Percentiles rank a stretch among this genome's conserved stretches.
These are phyloP conservation scores for Ceratocystis colombiana DNA, from an alignment of 2,329 filamentous ascomycete genomes.

Conservation along the genomic window DNA sequence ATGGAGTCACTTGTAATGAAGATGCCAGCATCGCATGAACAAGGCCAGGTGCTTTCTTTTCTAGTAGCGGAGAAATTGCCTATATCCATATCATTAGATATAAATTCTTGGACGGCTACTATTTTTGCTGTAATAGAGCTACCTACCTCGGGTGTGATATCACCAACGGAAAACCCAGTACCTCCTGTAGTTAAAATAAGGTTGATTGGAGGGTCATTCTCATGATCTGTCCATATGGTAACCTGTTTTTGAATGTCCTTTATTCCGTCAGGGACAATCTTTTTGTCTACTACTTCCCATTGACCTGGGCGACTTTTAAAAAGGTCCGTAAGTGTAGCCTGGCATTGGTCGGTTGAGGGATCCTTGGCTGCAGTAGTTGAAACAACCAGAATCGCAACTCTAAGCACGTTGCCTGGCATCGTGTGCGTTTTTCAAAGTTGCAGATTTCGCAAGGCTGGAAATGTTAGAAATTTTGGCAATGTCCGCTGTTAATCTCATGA, in stretches of 20 bases:
- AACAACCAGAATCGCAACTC: slow-evolving; percentile 70
- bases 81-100: slow-evolving; percentile 32
- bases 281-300: slow-evolving; percentile 59
- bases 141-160: slow-evolving; percentile 75
- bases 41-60: slow-evolving; percentile 78
- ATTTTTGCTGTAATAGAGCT: background rate
- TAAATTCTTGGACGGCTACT: slow-evolving; percentile 15
- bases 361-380: slow-evolving; percentile 82
- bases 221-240: slow-evolving; percentile 59
- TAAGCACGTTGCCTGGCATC: slow-evolving; percentile 43
- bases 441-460: background rate
- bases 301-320: slow-evolving; percentile 41
- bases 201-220: slow-evolving; percentile 49
- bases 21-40: slow-evolving; percentile 91
- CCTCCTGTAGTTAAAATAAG: slow-evolving; percentile 82
- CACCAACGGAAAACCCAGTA: slow-evolving; percentile 78
- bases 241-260: slow-evolving; percentile 66
- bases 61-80: slow-evolving; percentile 68
- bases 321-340: slow-evolving; percentile 54
- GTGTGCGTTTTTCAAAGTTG: background rate
- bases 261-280: slow-evolving; percentile 71
- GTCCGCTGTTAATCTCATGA: background rate
- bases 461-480: background rate
- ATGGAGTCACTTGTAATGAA: slow-evolving; percentile 78
- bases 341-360: slow-evolving; percentile 66